phyloP scores from a whole-genome alignment of 139 green algal genomes.

The Zygnema cylindricum region DNA sequence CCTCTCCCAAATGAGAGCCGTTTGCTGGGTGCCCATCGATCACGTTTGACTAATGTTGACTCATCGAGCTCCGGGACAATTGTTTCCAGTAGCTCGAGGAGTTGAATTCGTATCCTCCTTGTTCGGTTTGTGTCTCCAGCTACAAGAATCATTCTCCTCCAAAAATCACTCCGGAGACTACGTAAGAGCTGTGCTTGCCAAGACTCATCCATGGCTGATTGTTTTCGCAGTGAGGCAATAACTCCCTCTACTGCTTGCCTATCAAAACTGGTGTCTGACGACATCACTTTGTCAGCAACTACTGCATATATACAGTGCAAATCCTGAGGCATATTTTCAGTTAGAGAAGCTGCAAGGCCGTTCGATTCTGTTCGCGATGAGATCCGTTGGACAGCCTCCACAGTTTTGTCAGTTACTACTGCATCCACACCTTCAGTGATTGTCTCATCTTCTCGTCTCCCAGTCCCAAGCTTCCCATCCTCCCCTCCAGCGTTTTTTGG shows the following conservation, averaged over 20 bases:
- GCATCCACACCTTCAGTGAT: neutral
- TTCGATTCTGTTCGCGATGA: neutral
- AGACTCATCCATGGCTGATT: conserved; percentile 5
- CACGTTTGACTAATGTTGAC: neutral
- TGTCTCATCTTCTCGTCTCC: neutral
- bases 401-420: neutral
- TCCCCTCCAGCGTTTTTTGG: neutral
- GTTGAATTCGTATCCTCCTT: neutral
- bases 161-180: neutral
- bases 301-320: neutral
- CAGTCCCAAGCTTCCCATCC: neutral
- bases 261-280: neutral
- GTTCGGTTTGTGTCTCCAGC: neutral
- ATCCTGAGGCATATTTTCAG: neutral
- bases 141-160: neutral
- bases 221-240: neutral
- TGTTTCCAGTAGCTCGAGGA: conserved; percentile 10
- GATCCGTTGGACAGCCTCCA: no score
- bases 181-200: neutral
- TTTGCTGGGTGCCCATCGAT: neutral
- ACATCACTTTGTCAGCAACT: neutral
- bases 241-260: neutral
- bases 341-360: neutral
- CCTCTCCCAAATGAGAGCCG: neutral
- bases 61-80: neutral